Percentiles rank a stretch among this genome's conserved stretches.
phyloP scores from a whole-genome alignment of 2,329 filamentous ascomycete genomes.

The Monilinia fructicola region DNA sequence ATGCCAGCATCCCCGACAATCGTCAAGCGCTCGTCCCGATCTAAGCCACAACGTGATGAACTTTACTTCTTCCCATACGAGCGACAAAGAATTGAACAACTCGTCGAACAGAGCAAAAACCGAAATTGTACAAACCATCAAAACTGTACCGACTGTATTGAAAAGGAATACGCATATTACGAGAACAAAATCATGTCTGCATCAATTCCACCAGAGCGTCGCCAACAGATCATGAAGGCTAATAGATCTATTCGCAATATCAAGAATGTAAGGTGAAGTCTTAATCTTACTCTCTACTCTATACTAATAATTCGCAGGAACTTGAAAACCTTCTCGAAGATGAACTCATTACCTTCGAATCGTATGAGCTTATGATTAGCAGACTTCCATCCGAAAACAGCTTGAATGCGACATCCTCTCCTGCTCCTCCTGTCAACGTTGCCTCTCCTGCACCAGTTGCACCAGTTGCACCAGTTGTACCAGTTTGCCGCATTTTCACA shows the following conservation, averaged over 20 bases:
- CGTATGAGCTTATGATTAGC: slow-evolving; percentile 71
- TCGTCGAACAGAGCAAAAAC: slow-evolving; percentile 15
- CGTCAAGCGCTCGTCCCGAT: slow-evolving; percentile 13
- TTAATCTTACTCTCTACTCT: background rate
- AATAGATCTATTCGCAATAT: slow-evolving; percentile 41
- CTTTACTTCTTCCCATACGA: slow-evolving; percentile 22
- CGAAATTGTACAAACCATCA: slow-evolving; percentile 18
- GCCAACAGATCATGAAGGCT: slow-evolving; percentile 40
- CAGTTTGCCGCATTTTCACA: slow-evolving; percentile 30
- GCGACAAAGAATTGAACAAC: slow-evolving; percentile 14
- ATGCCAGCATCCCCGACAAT: slow-evolving; percentile 20
- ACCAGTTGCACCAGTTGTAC: slow-evolving; percentile 40
- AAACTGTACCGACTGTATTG: slow-evolving; percentile 34
- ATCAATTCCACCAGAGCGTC: slow-evolving; percentile 37
- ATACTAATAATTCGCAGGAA: slow-evolving; percentile 59
- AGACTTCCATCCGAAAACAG: slow-evolving; percentile 72
- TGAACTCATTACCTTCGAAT: slow-evolving; percentile 71
- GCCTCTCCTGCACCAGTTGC: slow-evolving; percentile 43
- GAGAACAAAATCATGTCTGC: slow-evolving; percentile 37
- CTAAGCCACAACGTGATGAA: slow-evolving; percentile 16
- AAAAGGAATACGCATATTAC: slow-evolving; percentile 32
- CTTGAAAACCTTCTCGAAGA: slow-evolving; percentile 86
- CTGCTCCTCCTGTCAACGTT: slow-evolving; percentile 26
- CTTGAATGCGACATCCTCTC: slow-evolving; percentile 42
- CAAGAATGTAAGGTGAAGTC: slow-evolving; percentile 38